Evolutionary conservation across 139 green algal genomes (phyloP).

Genomic region (Astrephomene gubernaculifera): DNA sequence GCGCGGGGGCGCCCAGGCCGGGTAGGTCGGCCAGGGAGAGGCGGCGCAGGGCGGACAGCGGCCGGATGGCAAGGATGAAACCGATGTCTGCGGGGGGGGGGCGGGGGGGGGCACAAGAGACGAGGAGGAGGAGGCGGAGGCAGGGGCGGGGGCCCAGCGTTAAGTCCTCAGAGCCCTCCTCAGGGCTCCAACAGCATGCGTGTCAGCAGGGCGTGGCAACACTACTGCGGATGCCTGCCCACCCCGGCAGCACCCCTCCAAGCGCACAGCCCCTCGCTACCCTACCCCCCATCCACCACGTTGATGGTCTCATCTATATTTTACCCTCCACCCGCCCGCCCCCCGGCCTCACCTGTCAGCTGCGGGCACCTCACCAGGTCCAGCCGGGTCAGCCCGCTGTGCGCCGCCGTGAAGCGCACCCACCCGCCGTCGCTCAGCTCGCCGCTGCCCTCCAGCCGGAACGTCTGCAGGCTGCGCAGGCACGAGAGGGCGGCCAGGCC

Average conservation of each 20-base stretch:
- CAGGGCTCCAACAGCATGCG: background rate
- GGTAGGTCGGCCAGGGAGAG: constrained; percentile 32
- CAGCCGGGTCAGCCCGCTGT: constrained; percentile 16
- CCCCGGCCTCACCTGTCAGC: background rate
- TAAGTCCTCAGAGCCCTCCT: background rate
- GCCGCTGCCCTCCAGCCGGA: constrained; percentile 40
- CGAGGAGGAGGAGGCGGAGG: background rate
- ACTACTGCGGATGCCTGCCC: no score
- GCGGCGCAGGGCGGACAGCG: constrained; percentile 16
- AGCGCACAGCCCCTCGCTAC: background rate
- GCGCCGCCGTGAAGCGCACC: constrained; percentile 19
- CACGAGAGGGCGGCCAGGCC: background rate
- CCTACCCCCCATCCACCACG: background rate
- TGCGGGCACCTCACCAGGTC: constrained; percentile 40
- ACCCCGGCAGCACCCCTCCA: background rate
- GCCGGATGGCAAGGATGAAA: constrained; percentile 41
- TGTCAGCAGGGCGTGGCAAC: no score
- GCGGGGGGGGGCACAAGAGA: background rate
- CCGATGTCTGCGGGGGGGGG: constrained; percentile 23
- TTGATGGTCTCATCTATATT: no score
- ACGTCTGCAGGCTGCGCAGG: constrained; percentile 28
- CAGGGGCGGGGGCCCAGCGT: background rate
- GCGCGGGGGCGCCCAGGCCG: constrained; percentile 23
- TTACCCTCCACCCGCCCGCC: background rate
- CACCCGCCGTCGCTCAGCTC: constrained; percentile 13